Evolutionary conservation across 306 rosid genomes (phyloP).

Genomic region (Senna tora): DNA sequence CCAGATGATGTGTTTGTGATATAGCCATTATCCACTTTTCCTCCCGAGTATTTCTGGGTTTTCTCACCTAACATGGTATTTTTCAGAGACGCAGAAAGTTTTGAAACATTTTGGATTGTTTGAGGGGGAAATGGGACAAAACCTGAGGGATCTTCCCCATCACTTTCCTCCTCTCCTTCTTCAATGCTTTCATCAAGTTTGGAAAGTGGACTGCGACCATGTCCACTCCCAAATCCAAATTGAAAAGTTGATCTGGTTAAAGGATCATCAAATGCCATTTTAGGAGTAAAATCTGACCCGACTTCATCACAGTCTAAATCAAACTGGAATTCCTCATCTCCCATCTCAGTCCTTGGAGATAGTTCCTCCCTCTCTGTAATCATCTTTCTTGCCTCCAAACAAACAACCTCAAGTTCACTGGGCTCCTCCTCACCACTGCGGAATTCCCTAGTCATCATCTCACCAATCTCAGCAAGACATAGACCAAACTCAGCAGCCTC

Average conservation of each 20-base stretch:
- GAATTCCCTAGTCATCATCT: conserved; percentile 96
- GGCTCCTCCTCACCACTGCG: conserved; percentile 91
- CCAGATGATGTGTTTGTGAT: conserved; percentile 66
- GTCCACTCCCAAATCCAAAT: conserved; percentile 50
- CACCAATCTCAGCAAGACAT: conserved; percentile 93
- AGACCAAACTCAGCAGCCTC: conserved; percentile 80
- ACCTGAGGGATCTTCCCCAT: conserved; percentile 54
- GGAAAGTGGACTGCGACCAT: conserved; percentile 60
- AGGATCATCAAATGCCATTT: conserved; percentile 49
- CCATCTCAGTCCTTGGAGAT: conserved; percentile 62
- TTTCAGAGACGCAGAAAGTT: conserved; percentile 72
- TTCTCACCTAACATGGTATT: conserved; percentile 62
- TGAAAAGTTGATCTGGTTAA: conserved; percentile 50
- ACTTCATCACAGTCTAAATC: conserved; percentile 72
- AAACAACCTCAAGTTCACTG: conserved; percentile 89
- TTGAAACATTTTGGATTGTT: conserved; percentile 51
- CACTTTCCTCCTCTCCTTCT: conserved; percentile 70
- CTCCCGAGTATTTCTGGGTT: conserved; percentile 52
- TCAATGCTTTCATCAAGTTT: conserved; percentile 84
- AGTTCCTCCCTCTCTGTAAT: conserved; percentile 65
- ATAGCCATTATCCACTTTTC: conserved; percentile 57
- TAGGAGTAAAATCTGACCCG: conserved; percentile 43
- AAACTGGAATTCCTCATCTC: conserved; percentile 65
- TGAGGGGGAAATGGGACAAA: conserved; percentile 33
- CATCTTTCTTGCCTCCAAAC: conserved; percentile 81